Evolutionary conservation across 345 rosid species (phyloP).

Genomic region (Arabidopsis arenosa): DNA sequence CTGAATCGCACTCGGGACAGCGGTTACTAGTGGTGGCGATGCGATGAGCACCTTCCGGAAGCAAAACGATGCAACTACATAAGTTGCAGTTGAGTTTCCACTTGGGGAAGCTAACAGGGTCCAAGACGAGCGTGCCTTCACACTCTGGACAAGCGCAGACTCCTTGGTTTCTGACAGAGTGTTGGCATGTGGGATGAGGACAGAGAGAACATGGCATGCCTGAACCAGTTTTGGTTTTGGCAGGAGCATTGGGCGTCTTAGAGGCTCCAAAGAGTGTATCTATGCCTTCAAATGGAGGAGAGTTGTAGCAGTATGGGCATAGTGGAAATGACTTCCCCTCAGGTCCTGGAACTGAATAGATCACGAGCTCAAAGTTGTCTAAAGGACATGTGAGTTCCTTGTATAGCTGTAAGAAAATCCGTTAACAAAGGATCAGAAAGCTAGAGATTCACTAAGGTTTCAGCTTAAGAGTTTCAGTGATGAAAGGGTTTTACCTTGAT

Average conservation of each 20-base stretch:
- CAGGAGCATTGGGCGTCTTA: constrained; percentile 48
- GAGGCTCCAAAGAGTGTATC: constrained; percentile 61
- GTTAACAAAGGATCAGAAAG: neutral
- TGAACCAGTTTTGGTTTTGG: constrained; percentile 68
- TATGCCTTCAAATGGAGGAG: constrained; percentile 91
- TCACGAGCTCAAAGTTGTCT: constrained; percentile 91
- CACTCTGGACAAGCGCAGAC: constrained; percentile 99
- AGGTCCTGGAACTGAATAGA: constrained; percentile 87
- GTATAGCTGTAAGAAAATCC: constrained; percentile 66
- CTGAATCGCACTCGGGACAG: constrained; percentile 82
- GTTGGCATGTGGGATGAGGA: constrained; percentile 87
- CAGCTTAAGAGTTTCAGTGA: neutral
- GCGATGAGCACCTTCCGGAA: constrained; percentile 93
- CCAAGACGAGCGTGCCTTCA: constrained; percentile 83
- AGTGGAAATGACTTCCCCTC: constrained; percentile 96
- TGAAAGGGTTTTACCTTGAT: constrained; percentile 65
- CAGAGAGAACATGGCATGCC: constrained; percentile 98
- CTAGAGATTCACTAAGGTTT: constrained; percentile 14
- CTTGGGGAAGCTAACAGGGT: constrained; percentile 88
- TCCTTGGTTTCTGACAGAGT: constrained; percentile 83
- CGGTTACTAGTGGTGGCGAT: constrained; percentile 66
- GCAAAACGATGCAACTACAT: constrained; percentile 90
- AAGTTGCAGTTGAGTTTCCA: constrained; percentile 95
- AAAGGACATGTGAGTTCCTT: constrained; percentile 93
- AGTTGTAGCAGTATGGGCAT: constrained; percentile 92